Evolutionary conservation across 805 yeast genomes (phyloP).

Genomic region (Wickerhamomyces queroliae): DNA sequence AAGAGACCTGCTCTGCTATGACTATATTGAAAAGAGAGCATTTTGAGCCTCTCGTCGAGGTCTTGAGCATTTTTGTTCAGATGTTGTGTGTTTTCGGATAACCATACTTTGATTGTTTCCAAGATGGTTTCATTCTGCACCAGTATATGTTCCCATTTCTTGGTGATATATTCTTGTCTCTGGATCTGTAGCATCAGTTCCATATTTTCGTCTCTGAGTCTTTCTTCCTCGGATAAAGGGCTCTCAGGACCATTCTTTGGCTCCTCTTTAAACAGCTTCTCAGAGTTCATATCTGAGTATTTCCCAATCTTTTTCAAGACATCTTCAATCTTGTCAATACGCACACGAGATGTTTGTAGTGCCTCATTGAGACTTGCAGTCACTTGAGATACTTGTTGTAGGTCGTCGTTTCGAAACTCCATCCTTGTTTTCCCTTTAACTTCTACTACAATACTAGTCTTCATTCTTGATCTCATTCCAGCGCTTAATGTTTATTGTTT

Average conservation of each 20-base stretch:
- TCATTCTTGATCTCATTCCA: too few relatives aligned
- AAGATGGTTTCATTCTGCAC: not conserved
- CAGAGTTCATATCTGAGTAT: not conserved
- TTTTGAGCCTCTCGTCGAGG: not conserved
- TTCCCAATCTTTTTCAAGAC: not conserved
- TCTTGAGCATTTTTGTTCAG: not conserved
- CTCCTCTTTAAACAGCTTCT: not conserved
- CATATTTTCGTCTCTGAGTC: not conserved
- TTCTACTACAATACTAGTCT: too few relatives aligned
- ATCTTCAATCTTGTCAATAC: not conserved
- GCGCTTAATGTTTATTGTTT: too few relatives aligned
- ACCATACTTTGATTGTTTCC: not conserved
- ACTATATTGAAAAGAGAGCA: not conserved
- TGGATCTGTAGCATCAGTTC: not conserved
- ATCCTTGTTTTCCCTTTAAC: too few relatives aligned
- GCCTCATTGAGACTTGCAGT: not conserved
- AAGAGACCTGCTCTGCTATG: not conserved
- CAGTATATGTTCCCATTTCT: not conserved
- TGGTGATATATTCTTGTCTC: not conserved
- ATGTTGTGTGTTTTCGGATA: not conserved
- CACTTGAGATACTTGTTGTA: not conserved
- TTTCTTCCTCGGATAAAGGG: not conserved
- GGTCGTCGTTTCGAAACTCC: not conserved
- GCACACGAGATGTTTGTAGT: not conserved
- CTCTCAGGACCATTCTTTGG: not conserved